Evolutionary conservation across 352 stramenopile species (phyloP), one percentile per base, ranked within the genome.

Genomic region (Pythium plurisporium): DNA sequence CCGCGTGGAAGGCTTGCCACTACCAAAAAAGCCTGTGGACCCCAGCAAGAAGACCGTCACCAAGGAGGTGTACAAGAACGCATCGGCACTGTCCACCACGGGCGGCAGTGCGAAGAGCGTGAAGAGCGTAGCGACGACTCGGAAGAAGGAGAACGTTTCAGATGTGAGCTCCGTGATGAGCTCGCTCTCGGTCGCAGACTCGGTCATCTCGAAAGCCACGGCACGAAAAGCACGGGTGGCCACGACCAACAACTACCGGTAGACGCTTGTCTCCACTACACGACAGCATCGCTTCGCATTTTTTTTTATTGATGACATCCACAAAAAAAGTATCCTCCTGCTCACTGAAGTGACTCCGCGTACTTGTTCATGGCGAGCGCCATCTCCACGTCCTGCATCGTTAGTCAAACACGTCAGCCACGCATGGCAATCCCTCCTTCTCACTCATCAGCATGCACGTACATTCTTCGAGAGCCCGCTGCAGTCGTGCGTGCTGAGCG

Each of bases 401-500:
- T 48, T 17, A 15, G 37, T 36, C 17, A 59, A 11, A 37, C 14
- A 26, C 20, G 11, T 49, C 25, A 50, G 22, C n/a, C 5, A 17
- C 49, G 12, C 14, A 26, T 30, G 17, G 37, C 14, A 33, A 19
- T 55, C 12, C 14, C 25, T 23, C 25, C 15, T 12, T 38, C 34
- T 36, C n/a, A 30, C 25, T 55, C n/a, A n/a, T n/a, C n/a, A n/a
- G n/a, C 1, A 44, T 3, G 7, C 12, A 60, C 72, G 10, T 49
- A 87, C 77, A 65, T 98, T 98, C 46, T 87, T 69, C 33, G 90
- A 97, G 20, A 99, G 67, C 1, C 96, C 96, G 60, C 80, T 78
- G 61, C 86, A 96, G 71, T 99, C 95, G 74, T 99, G 96, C 19
- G 96, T 99, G 47, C 92, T 98, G 19, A 99, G 78, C 38, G 91